Evolutionary conservation across 1,284 basidiomycete species (phyloP), one percentile per base, ranked within the genome.

Genomic region (Fomitiporia mediterranea): DNA sequence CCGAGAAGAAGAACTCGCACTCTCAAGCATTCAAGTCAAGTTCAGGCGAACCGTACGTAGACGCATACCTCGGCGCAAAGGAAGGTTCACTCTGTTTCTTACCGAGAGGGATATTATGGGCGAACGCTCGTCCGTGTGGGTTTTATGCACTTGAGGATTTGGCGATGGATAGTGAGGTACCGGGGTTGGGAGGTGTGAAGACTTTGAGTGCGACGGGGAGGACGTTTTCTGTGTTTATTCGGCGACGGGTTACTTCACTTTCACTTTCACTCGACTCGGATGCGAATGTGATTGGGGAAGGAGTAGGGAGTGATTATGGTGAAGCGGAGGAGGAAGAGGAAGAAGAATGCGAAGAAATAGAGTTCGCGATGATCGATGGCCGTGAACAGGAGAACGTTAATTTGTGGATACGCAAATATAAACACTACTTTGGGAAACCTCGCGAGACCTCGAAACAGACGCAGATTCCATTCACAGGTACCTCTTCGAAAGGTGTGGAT

Each of bases 51-150:
- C 80, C 83, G 1, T 84, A 84, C 1, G 70, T 87, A 17, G 80
- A 84, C 57, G 85, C 84, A 2, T 84, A 86, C 66, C 79, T 82
- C 32, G 78, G 77, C 25, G 86, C 86, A 1, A 89, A 88, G 64
- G 67, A 76, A 2, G 86, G 86, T 1, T 84, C 76, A 43, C 70
- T 90, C 30, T 89, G 85, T 84, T 89, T 89, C 72, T 72, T 85
- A 50, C 68, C 74, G 30, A 69, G 74, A 28, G 88, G 87, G 11
- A 75, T 90, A 6, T 72, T 90, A 5, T 86, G 84, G 80, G 85
- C 86, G 40, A 83, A 84, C 64, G 77, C 77, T 62, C 84, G 84
- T 61, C 86, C 86, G 2, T 86, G 83, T 65, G 83, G 86, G 64
- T 89, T 86, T 65, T 89, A 86, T 81, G 69, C 82, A 3, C 69